These are phyloP conservation scores for Aspergillus uvarum DNA, from an alignment of 2,329 filamentous ascomycete species.

Conservation along the genomic window DNA sequence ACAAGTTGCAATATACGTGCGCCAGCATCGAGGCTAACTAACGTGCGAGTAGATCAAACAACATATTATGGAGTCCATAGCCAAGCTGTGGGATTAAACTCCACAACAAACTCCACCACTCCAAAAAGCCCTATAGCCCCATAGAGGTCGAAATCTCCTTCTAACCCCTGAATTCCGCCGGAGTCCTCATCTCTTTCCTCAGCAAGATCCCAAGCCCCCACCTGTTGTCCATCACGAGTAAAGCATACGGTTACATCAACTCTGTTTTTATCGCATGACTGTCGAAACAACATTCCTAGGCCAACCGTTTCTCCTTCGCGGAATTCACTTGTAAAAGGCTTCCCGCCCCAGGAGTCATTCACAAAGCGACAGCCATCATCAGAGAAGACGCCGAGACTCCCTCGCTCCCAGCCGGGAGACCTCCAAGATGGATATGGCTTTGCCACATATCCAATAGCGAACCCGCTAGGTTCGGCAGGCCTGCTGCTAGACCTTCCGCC, in stretches of 20 bases:
- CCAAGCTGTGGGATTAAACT: constrained; percentile 52
- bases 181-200: constrained; percentile 58
- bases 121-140: constrained; percentile 62
- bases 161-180: constrained; percentile 62
- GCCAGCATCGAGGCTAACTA: too few relatives aligned
- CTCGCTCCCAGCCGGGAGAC: constrained; percentile 64
- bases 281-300: constrained; percentile 58
- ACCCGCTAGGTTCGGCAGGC: constrained; percentile 48
- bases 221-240: constrained; percentile 55
- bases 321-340: constrained; percentile 57
- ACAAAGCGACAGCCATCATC: constrained; percentile 65
- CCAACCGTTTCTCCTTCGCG: constrained; percentile 57
- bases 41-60: too few relatives aligned
- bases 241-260: constrained; percentile 57
- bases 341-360: constrained; percentile 61
- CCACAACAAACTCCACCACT: constrained; percentile 60
- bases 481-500: constrained; percentile 34
- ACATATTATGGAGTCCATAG: constrained; percentile 34
- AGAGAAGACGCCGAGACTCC: constrained; percentile 60
- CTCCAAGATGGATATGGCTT: constrained; percentile 63
- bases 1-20: neutral
- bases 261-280: constrained; percentile 21
- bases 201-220: constrained; percentile 59
- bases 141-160: constrained; percentile 66
- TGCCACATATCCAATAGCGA: constrained; percentile 60